Conservation (phyloP, 495 filamentous ascomycete species). For the Penicillium desertorum region DNA sequence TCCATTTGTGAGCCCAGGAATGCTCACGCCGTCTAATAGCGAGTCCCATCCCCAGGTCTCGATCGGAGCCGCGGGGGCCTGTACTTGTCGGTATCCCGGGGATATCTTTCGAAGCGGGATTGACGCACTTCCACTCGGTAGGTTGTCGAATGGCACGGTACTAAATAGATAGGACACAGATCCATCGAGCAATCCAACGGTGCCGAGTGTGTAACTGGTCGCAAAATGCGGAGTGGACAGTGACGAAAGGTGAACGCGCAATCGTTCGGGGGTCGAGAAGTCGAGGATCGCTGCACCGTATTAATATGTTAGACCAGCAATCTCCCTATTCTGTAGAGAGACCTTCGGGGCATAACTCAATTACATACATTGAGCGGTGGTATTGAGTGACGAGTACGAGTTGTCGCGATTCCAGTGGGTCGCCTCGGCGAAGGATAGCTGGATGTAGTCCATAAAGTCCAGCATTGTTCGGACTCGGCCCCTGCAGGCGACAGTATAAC, state of each 20-base stretch:
- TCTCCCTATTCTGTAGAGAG: neutral
- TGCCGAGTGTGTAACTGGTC: slow-evolving; percentile 84
- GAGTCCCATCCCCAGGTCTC: slow-evolving; percentile 38
- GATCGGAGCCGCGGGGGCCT: slow-evolving; percentile 42
- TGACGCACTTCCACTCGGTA: slow-evolving; percentile 55
- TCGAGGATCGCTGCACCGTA: slow-evolving; percentile 70
- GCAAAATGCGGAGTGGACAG: slow-evolving; percentile 89
- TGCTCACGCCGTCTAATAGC: slow-evolving; percentile 29
- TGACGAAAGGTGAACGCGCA: slow-evolving; percentile 76
- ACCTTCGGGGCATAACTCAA: slow-evolving; percentile 8
- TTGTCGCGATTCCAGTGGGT: slow-evolving; percentile 92
- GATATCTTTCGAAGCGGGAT: slow-evolving; percentile 65
- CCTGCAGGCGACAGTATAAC: slow-evolving; percentile 4
- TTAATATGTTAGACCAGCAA: slow-evolving; percentile 1
- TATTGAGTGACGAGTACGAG: slow-evolving; percentile 83
- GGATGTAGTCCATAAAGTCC: slow-evolving; percentile 98
- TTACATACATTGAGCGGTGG: slow-evolving; percentile 72
- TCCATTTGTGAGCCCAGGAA: slow-evolving; percentile 21
- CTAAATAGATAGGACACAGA: slow-evolving; percentile 90
- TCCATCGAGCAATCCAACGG: slow-evolving; percentile 82
- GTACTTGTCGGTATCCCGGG: slow-evolving; percentile 66
- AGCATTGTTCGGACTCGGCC: slow-evolving; percentile 60
- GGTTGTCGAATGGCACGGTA: slow-evolving; percentile 63
- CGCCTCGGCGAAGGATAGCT: slow-evolving; percentile 83
- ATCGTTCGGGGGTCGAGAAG: slow-evolving; percentile 78